Evolutionary conservation across 2,329 filamentous ascomycete species (phyloP), one percentile per base, ranked within the genome.

Genomic region (Diaporthe nobilis): DNA sequence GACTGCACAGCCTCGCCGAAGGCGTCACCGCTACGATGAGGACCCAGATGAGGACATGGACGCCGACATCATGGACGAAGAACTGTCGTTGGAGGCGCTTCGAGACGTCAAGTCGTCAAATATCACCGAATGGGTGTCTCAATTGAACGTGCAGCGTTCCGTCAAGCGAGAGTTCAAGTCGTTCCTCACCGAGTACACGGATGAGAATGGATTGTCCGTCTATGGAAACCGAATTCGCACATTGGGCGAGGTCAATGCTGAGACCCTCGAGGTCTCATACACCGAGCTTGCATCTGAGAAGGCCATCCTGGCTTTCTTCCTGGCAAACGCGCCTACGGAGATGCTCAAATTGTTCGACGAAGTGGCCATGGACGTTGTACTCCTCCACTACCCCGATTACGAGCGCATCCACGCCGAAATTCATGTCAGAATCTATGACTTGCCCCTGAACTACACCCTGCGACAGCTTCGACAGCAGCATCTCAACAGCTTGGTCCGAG

Each of bases 361-460:
- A 79, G 96, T 98, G 5, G 96, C 97, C 75, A 96, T 99, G 91
- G 97, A 99, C 78, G 96, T 97, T 51, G 96, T 97, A 7, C 91
- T 98, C 31, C 92, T 98, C 73, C 95, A 98, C 84, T 99, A 98
- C 85, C 96, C 96, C 2, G 96, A 98, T 84, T 99, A 99, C 84
- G 95, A 98, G 83, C 94, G 95, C 77, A 99, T 99, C 80, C 97
- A 98, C 85, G 94, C 95, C 39, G 97, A 99, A 84, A 98, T 99
- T 72, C 97, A 99, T 82, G 96, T 99, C 73, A 95, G 97, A 77
- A 98, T 99, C 82, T 96, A 95, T 31, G 96, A 98, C 80, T 89
- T 99, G 22, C 97, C 97, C 5, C 94, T 98, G 42, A 94, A 96
- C 81, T 98, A 98, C 85, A 99, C 97, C 2, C 91, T 99, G 67